phyloP scores from a whole-genome alignment of 176 grass and related monocot species.

The Oryza rufipogon region DNA sequence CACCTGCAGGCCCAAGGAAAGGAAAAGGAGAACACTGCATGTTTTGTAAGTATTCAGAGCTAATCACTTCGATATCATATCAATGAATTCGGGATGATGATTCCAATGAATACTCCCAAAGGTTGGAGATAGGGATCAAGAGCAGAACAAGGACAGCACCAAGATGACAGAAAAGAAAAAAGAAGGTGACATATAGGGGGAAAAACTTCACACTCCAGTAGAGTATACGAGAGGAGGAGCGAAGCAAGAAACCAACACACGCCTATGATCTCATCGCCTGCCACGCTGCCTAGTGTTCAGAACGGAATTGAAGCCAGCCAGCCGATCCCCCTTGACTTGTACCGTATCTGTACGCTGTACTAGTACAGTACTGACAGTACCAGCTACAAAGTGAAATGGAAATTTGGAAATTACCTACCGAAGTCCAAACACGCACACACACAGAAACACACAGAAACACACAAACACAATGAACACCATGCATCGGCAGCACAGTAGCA shows the following conservation, averaged over 20 bases:
- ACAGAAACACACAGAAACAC: not conserved
- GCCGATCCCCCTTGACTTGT: not conserved
- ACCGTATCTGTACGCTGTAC: not conserved
- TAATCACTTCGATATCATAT: not conserved
- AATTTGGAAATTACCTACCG: no score
- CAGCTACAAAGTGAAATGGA: not conserved
- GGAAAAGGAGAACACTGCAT: not conserved
- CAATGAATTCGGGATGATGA: not conserved
- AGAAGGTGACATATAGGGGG: not conserved
- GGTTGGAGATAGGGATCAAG: not conserved
- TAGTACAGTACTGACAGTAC: not conserved
- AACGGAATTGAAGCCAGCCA: not conserved
- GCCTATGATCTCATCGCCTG: not conserved
- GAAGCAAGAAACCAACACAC: not conserved
- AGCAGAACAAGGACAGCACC: not conserved
- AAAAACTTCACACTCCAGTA: not conserved
- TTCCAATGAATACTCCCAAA: not conserved
- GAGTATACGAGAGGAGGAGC: not conserved
- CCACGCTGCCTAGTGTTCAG: not conserved
- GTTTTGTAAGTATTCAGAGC: not conserved
- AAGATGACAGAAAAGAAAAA: slow-evolving; percentile 12
- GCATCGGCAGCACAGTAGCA: not conserved
- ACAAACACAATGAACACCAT: not conserved
- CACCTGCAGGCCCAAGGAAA: not conserved
- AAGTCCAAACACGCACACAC: not conserved